phyloP scores from a whole-genome alignment of 2,329 filamentous ascomycete genomes.

The Chrysoporthe austroafricana region DNA sequence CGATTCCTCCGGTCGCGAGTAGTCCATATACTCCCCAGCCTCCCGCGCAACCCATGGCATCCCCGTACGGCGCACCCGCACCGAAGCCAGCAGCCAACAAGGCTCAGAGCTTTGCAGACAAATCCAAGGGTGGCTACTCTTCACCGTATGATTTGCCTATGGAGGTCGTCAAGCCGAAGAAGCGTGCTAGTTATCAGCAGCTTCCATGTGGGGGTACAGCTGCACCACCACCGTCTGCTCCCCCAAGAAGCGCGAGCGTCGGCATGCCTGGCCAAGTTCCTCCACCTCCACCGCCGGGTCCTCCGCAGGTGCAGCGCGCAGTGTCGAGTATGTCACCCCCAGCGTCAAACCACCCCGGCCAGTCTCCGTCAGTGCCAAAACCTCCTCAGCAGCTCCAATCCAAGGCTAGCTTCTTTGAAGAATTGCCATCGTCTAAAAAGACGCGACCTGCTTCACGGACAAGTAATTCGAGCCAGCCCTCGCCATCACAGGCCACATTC shows the following conservation, averaged over 20 bases:
- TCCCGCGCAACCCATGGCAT: constrained; percentile 36
- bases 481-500: constrained; percentile 45
- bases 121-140: constrained; percentile 87
- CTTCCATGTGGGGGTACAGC: constrained; percentile 47
- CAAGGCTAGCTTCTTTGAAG: constrained; percentile 74
- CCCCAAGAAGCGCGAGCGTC: constrained; percentile 67
- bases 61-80: constrained; percentile 43
- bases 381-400: constrained; percentile 40
- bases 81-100: constrained; percentile 54
- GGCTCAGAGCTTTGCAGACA: constrained; percentile 85
- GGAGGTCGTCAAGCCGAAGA: constrained; percentile 77
- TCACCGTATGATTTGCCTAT: constrained; percentile 96
- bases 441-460: constrained; percentile 65
- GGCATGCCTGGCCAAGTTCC: constrained; percentile 33
- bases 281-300: constrained; percentile 25
- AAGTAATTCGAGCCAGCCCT: constrained; percentile 45
- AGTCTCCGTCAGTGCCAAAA: constrained; percentile 41
- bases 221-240: constrained; percentile 51
- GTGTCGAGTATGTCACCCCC: constrained; percentile 39
- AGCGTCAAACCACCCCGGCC: constrained; percentile 43
- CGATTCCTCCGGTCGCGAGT: constrained; percentile 22
- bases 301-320: constrained; percentile 34
- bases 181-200: constrained; percentile 64
- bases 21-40: constrained; percentile 30
- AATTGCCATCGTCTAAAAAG: constrained; percentile 67